Evolutionary conservation across 129 eudicot genomes (phyloP), one percentile per base, ranked within the genome.

Genomic region (Chrysanthemum lavandulifolium): DNA sequence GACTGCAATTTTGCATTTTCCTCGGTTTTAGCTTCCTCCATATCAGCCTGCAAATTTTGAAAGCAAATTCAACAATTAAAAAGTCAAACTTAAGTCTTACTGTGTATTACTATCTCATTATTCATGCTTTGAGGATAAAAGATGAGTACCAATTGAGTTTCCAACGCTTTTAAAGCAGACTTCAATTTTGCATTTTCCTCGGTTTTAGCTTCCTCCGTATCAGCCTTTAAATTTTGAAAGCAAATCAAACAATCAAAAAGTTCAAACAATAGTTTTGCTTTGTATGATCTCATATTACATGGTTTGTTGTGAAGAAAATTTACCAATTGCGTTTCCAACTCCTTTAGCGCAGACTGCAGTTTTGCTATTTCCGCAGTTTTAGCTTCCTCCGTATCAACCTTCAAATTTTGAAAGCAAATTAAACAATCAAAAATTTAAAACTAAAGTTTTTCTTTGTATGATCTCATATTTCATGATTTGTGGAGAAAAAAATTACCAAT

Each of bases 291-390:
- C 13, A 50, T 10, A 14, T 50, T 10, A 11, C 55, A 50, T 0
- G 12, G 12, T 14, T 10, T 50, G 14, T 10, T 29, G 31, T 3
- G 4, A 3, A 29, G 3, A 29, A 29, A 29, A 29, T 2, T 2
- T 29, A 29, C 31, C 31, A 79, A 72, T 55, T 92, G 84, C 68
- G 64, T 70, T 65, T 82, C 80, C 85, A 81, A 62, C 47, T 61
- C 81, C 57, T 77, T 59, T 77, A 77, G 11, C 47, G 76, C 71
- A 19, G 81, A 77, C 71, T 77, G 75, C 63, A 77, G 21, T 52
- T 61, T 40, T 69, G 31, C 54, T 50, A 10, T 77, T 69, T 69
- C 81, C 76, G 50, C 69, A 13, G 8, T 77, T 50, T 77, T 77
- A 33, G 76, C 65, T 61, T 77, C 69, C 56, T 69, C 75, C 71